Evolutionary conservation across 192 early-diverging fungal species (phyloP).

Genomic region (Linnemannia exigua): DNA sequence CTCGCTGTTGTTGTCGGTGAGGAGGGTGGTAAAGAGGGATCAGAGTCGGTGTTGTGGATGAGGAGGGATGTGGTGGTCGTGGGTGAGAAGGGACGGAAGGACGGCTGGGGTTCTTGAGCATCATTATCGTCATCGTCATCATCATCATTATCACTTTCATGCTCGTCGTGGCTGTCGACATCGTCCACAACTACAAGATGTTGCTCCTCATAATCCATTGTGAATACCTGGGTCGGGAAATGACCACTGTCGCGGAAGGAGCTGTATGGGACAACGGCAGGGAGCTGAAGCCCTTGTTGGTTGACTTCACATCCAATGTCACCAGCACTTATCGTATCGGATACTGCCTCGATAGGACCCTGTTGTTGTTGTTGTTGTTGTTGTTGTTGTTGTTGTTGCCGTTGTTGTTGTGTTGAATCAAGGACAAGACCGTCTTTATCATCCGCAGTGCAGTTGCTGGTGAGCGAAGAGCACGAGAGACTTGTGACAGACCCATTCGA

Average conservation of each 20-base stretch:
- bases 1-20: not conserved
- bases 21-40: not conserved
- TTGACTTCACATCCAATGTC: not conserved
- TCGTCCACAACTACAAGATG: not conserved
- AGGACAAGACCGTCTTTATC: not conserved
- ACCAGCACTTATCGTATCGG: not conserved
- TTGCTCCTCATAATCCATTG: not conserved
- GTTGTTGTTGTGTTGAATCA: not conserved
- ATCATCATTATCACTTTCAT: not conserved
- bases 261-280: not conserved
- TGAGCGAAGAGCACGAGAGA: slow-evolving; percentile 3
- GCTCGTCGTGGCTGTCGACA: not conserved
- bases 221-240: slow-evolving; percentile 16
- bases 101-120: not conserved
- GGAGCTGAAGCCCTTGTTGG: not conserved
- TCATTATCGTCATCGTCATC: not conserved
- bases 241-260: slow-evolving; percentile 23
- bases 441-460: not conserved
- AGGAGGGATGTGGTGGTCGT: not conserved
- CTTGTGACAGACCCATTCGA: slow-evolving; percentile 6
- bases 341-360: not conserved
- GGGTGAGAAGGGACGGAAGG: not conserved
- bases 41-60: not conserved
- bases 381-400: not conserved
- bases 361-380: not conserved